Base-by-base conservation (phyloP, 495 filamentous ascomycete species). In the Xylaria sp. region DNA sequence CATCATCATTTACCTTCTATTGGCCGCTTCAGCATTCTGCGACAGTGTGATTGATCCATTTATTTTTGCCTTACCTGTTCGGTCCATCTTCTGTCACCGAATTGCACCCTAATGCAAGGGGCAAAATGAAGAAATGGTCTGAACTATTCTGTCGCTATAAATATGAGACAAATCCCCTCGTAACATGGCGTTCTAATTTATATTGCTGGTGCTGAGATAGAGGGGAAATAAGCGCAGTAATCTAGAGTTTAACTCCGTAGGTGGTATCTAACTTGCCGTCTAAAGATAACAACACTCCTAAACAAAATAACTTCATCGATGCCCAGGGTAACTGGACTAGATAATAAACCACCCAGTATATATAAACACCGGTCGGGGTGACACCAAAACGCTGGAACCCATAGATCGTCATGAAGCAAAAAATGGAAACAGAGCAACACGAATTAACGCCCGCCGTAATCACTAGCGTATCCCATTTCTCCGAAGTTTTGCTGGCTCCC, bases 391-490 rank as follows among this genome's bases (percentile, higher is more conserved):
- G 69, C 50, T 43, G 19, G 40, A 59, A 21, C 50, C 31, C 50
- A 26, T 12, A 35, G 61, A 46, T 58, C 50, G 41, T 59, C 50
- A n/a, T 44, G 40, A 59, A 59, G 46, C 2, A 17, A 66, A 41
- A 55, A 24, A 37, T 19, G 19, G 29, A 59, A 59, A 46, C 14
- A 50, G 14, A 57, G 17, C 31, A 9, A 50, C 21, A 1, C 57
- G 70, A 69, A 58, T 46, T 43, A 84, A 48, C 82, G 80, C 41
- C 81, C 81, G 53, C 86, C 85, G 69, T 85, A 85, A 48, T 88
- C 87, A 63, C 85, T 87, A 12, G 83, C 81, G 65, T 88, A 88
- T 31, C 82, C 84, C 33, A 85, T 81, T n/a, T 86, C 85, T 4
- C 83, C 84, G 68, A 83, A 83, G 67, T 82, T 80, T 68, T 86